These are phyloP conservation scores for Neoboletus subvelutipes DNA, from an alignment of 768 basidiomycete species.

Conservation along the genomic window DNA sequence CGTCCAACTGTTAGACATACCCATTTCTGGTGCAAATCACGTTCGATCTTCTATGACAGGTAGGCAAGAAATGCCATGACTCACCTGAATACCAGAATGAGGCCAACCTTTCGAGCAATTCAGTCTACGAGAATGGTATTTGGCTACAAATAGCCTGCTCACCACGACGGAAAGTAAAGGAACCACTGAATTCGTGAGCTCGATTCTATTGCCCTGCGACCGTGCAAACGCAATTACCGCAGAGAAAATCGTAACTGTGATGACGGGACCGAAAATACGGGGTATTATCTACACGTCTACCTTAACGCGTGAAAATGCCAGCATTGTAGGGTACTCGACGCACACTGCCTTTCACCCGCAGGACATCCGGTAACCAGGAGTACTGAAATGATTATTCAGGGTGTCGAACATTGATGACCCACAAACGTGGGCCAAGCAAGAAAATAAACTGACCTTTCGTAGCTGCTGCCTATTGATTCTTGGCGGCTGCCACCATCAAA, in stretches of 20 bases:
- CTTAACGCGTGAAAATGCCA: slow-evolving; percentile 6
- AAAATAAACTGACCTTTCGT: slow-evolving; percentile 43
- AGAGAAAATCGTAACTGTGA: slow-evolving; percentile 80
- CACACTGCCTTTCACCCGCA: slow-evolving; percentile 81
- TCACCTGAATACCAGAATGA: slow-evolving; percentile 85
- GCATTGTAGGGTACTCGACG: slow-evolving; percentile 27
- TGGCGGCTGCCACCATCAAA: slow-evolving; percentile 32
- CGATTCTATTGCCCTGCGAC: slow-evolving; percentile 55
- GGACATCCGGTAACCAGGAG: slow-evolving; percentile 87
- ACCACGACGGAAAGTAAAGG: slow-evolving; percentile 90
- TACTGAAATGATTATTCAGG: slow-evolving; percentile 46
- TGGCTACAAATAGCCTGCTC: slow-evolving; percentile 29
- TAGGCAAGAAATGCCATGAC: slow-evolving; percentile 13
- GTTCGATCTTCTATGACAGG: neutral
- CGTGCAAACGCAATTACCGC: slow-evolving; percentile 57
- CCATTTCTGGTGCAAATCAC: slow-evolving; percentile 50
- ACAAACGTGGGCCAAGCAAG: neutral
- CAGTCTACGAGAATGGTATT: neutral
- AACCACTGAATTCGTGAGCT: slow-evolving; percentile 79
- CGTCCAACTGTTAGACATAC: slow-evolving; percentile 37
- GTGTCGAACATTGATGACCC: neutral
- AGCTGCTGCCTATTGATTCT: slow-evolving; percentile 51
- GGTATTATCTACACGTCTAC: slow-evolving; percentile 53
- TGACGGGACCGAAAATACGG: slow-evolving; percentile 76
- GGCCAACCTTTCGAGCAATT: slow-evolving; percentile 59